Evolutionary conservation across 768 basidiomycete species (phyloP).

Genomic region (Boletales sp.): DNA sequence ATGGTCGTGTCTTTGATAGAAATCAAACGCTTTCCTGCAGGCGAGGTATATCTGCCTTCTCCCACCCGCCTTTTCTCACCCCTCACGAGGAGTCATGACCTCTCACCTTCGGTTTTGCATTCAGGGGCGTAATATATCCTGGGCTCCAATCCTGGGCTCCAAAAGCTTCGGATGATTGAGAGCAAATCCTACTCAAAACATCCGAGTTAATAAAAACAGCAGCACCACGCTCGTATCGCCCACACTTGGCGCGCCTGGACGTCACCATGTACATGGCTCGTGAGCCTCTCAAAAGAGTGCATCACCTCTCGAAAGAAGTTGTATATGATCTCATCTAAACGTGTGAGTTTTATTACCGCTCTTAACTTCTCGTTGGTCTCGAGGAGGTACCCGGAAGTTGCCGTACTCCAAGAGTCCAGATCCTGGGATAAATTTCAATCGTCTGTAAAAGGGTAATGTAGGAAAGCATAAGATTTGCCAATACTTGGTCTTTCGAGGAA

Average conservation of each 20-base stretch:
- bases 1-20: not conserved
- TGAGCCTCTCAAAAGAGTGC: not conserved
- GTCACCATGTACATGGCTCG: not conserved
- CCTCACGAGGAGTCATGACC: not conserved
- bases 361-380: constrained; percentile 60
- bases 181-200: constrained; percentile 23
- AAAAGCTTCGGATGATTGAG: constrained; percentile 11
- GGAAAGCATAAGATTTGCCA: constrained; percentile 3
- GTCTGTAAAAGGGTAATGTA: not conserved
- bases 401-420: constrained; percentile 40
- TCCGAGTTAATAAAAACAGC: constrained; percentile 12
- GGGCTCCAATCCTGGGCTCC: not conserved
- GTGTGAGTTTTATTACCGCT: constrained; percentile 69
- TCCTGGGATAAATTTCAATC: constrained; percentile 28
- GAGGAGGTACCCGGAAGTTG: constrained; percentile 63
- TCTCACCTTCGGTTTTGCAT: constrained; percentile 8
- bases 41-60: constrained; percentile 17
- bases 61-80: constrained; percentile 2
- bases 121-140: not conserved
- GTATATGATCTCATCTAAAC: constrained; percentile 45
- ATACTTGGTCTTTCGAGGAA: constrained; percentile 2
- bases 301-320: constrained; percentile 5
- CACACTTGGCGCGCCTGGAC: constrained; percentile 12
- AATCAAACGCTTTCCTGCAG: constrained; percentile 3
- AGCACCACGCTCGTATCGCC: not conserved